phyloP scores from a whole-genome alignment of 331 rosid species.

The Quercus lobata region DNA sequence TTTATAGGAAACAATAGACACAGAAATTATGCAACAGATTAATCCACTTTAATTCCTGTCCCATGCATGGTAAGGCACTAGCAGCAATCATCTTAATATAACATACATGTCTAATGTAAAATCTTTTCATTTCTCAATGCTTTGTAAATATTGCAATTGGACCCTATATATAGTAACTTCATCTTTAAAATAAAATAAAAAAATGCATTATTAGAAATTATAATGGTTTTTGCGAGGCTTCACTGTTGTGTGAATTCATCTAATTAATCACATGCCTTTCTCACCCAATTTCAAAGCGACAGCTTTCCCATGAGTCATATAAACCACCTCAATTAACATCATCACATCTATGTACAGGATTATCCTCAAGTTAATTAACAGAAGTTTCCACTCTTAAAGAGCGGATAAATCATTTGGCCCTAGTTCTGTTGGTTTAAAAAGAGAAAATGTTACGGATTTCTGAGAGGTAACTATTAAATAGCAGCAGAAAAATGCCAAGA shows the following conservation, averaged over 20 bases:
- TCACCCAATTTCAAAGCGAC: too few relatives aligned
- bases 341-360: too few relatives aligned
- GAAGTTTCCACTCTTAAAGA: too few relatives aligned
- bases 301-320: too few relatives aligned
- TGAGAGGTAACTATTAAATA: too few relatives aligned
- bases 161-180: background rate
- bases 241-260: background rate
- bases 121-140: background rate
- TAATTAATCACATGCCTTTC: background rate
- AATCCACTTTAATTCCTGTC: background rate
- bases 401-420: too few relatives aligned
- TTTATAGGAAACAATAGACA: background rate
- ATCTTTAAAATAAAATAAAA: background rate
- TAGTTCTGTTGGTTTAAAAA: too few relatives aligned
- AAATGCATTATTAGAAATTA: background rate
- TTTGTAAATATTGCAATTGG: background rate
- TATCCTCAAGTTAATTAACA: too few relatives aligned
- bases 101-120: background rate
- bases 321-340: too few relatives aligned
- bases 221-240: background rate
- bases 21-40: background rate
- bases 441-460: too few relatives aligned
- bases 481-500: too few relatives aligned
- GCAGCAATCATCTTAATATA: background rate
- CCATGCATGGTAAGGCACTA: background rate